Evolutionary conservation across 2,329 filamentous ascomycete species (phyloP).

Genomic region (Polytolypa hystricis): DNA sequence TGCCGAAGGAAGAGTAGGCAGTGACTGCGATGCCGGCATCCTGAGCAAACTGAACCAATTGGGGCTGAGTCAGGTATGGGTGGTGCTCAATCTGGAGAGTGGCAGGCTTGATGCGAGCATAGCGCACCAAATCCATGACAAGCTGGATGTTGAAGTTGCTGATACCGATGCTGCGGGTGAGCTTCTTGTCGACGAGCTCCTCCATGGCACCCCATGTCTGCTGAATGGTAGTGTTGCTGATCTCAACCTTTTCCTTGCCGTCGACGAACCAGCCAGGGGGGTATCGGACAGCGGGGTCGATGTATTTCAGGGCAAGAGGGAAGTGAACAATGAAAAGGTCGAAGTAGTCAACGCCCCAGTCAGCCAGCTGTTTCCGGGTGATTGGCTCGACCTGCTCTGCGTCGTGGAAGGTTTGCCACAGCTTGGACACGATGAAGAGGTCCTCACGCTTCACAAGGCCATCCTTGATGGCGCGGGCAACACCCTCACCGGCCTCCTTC

Average conservation of each 20-base stretch:
- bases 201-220: slow-evolving; percentile 80
- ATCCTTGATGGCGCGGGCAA: slow-evolving; percentile 69
- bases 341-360: slow-evolving; percentile 82
- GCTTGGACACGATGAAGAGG: slow-evolving; percentile 85
- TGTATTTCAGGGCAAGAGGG: slow-evolving; percentile 74
- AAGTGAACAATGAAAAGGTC: slow-evolving; percentile 86
- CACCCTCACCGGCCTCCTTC: slow-evolving; percentile 63
- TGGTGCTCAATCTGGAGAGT: slow-evolving; percentile 85
- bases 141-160: slow-evolving; percentile 73
- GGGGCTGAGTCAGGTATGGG: slow-evolving; percentile 69
- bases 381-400: slow-evolving; percentile 65
- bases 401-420: slow-evolving; percentile 89
- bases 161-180: slow-evolving; percentile 65
- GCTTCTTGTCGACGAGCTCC: slow-evolving; percentile 54
- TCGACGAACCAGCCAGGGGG: slow-evolving; percentile 68
- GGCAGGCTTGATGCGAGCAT: slow-evolving; percentile 62
- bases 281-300: slow-evolving; percentile 68
- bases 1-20: slow-evolving; percentile 76
- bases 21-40: slow-evolving; percentile 62
- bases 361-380: slow-evolving; percentile 61
- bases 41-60: slow-evolving; percentile 59
- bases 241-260: slow-evolving; percentile 48
- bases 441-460: slow-evolving; percentile 73
- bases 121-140: slow-evolving; percentile 68
- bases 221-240: slow-evolving; percentile 60